Base-by-base conservation (phyloP, 106 monocot genomes). In the Vanilla planifolia region DNA sequence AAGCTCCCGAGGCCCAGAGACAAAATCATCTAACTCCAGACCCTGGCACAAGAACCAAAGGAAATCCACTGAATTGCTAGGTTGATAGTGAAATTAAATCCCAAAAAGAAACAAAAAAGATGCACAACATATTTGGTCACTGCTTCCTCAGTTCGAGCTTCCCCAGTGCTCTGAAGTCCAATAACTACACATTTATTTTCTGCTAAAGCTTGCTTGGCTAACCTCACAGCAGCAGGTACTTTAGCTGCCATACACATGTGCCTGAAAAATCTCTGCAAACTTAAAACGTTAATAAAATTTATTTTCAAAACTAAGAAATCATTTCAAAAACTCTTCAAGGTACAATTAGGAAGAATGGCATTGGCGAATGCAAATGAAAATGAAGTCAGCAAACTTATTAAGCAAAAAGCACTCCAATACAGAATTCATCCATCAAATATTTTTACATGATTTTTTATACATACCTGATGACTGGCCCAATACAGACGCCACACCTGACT, bases 171-270 rank as follows among this genome's bases (percentile, higher is more conserved):
- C 62, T 98, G 96, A 79, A 98, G 84, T 22, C 96, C 96, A 75
- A 98, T 84, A 14, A 98, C 96, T 22, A 92, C 91, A 82, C 96
- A 92, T 66, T 98, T 98, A 55, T 91, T 77, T 25, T 82, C 75
- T 33, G 71, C 67, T 55, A 98, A 52, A 42, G 96, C 96, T 53
- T 92, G 70, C 53, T 98, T 88, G 25, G 85, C 76, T 60, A 92
- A 62, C 59, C 77, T 84, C 39, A 98, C 88, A 51, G 62, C 76
- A 60, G 69, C 72, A 75, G 90, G 96, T 41, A 98, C 96, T 63
- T 98, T 98, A 67, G 96, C 96, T 48, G 96, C 85, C 96, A 98
- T 98, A 39, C 96, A 98, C 75, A 98, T 82, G 59, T 92, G 88
- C 60, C 88, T 71, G 61, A 98, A 98, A 63, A 98, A 98, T 3